These are phyloP conservation scores for Talaromyces proteolyticus DNA, from an alignment of 495 filamentous ascomycete species.

Conservation along the genomic window DNA sequence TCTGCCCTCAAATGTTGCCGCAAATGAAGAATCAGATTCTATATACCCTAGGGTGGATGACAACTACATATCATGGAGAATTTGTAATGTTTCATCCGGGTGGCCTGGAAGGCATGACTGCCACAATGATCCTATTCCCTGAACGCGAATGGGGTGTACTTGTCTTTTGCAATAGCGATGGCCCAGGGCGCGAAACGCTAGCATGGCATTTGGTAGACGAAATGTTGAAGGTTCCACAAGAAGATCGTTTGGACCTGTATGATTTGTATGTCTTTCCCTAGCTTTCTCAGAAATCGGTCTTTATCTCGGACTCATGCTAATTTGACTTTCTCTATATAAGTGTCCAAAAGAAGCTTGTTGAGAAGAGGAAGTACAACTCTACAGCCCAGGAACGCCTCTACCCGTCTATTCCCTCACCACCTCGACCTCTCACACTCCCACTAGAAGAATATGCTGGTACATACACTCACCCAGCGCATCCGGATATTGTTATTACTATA, in stretches of 20 bases:
- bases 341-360: neutral
- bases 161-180: slow-evolving; percentile 2
- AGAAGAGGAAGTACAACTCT: neutral
- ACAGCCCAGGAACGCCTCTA: slow-evolving; percentile 1
- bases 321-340: neutral
- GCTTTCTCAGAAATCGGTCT: neutral
- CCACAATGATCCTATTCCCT: slow-evolving; percentile 48
- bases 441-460: neutral
- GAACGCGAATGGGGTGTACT: slow-evolving; percentile 3
- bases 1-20: slow-evolving; percentile 4
- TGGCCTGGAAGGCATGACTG: slow-evolving; percentile 87
- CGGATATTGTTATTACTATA: neutral
- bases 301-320: neutral
- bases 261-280: neutral
- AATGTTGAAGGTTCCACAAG: slow-evolving; percentile 1
- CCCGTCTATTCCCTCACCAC: neutral
- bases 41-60: slow-evolving; percentile 14
- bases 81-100: slow-evolving; percentile 33
- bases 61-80: slow-evolving; percentile 10
- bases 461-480: slow-evolving; percentile 5
- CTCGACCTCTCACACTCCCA: slow-evolving; percentile 2
- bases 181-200: slow-evolving; percentile 1
- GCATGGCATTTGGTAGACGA: slow-evolving; percentile 4
- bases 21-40: slow-evolving; percentile 4
- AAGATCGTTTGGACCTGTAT: neutral